Conservation (phyloP, 2,329 filamentous ascomycete species). For the Penicillium sclerotiorum region DNA sequence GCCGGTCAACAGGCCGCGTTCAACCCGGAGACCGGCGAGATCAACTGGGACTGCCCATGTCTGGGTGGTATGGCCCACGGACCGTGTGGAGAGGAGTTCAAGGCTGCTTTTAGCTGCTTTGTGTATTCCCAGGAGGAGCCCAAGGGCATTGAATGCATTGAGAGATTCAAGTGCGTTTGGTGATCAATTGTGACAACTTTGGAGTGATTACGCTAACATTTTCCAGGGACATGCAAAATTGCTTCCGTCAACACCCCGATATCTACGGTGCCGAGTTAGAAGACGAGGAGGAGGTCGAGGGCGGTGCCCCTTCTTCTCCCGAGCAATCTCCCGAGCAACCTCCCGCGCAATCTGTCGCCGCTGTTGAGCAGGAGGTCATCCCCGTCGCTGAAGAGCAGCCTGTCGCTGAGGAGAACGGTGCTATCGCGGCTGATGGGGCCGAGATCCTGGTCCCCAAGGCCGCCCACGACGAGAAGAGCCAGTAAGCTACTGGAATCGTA, state of each 20-base stretch:
- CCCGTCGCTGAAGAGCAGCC: conserved; percentile 30
- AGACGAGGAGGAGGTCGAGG: conserved; percentile 64
- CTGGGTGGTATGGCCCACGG: conserved; percentile 96
- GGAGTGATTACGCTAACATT: not conserved
- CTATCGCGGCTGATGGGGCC: conserved; percentile 39
- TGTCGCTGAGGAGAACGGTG: conserved; percentile 26
- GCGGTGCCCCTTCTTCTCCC: conserved; percentile 36
- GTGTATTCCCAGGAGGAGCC: conserved; percentile 93
- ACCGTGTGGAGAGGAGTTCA: conserved; percentile 94
- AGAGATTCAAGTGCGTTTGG: conserved; percentile 84
- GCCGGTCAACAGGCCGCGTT: conserved; percentile 88
- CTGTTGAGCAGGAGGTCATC: conserved; percentile 29
- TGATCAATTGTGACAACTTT: not conserved
- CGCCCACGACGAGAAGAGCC: conserved; percentile 46
- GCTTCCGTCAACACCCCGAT: conserved; percentile 90
- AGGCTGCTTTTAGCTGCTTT: conserved; percentile 95
- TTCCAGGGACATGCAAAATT: conserved; percentile 79
- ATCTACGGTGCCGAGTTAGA: conserved; percentile 88
- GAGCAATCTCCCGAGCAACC: conserved; percentile 23
- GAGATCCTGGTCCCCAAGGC: conserved; percentile 54
- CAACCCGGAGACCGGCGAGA: conserved; percentile 97
- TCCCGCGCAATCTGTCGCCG: conserved; percentile 26
- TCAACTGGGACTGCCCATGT: conserved; percentile 99
- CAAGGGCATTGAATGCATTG: conserved; percentile 97
- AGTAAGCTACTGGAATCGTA: conserved; percentile 23